phyloP scores from a whole-genome alignment of 306 rosid species.

The Rosa persica region DNA sequence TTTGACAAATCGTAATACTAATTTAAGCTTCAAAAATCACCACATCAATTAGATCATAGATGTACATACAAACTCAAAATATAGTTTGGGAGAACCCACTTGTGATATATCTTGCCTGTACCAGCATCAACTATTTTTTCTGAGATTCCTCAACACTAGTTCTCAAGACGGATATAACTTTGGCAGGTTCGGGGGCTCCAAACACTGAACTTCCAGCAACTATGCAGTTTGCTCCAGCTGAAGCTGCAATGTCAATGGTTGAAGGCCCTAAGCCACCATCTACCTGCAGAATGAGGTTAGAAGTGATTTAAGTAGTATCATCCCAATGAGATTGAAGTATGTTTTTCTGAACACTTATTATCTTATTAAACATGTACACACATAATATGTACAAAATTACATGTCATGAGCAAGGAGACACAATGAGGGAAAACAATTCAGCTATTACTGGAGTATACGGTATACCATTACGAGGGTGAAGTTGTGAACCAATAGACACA shows the following conservation, averaged over 20 bases:
- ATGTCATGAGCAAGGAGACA: background rate
- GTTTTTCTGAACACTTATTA: background rate
- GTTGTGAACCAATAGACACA: background rate
- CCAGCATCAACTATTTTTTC: slow-evolving; percentile 38
- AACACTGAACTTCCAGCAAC: slow-evolving; percentile 98
- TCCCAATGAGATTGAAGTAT: background rate
- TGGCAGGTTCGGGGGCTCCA: slow-evolving; percentile 80
- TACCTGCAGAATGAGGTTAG: slow-evolving; percentile 54
- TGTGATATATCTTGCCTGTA: slow-evolving; percentile 14
- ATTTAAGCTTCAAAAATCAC: background rate
- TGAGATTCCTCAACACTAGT: slow-evolving; percentile 62
- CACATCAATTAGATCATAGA: slow-evolving; percentile 1
- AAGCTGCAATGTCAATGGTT: slow-evolving; percentile 70
- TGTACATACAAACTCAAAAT: background rate
- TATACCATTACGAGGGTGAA: background rate
- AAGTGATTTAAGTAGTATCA: slow-evolving; percentile 6
- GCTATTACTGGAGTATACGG: background rate
- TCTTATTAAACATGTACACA: background rate
- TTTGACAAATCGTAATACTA: background rate
- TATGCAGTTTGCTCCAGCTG: slow-evolving; percentile 91
- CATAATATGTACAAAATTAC: background rate
- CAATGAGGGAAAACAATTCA: background rate
- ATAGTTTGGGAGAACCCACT: background rate
- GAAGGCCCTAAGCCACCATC: slow-evolving; percentile 99
- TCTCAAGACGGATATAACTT: slow-evolving; percentile 73